Evolutionary conservation across 495 filamentous ascomycete species (phyloP), one percentile per base, ranked within the genome.

Genomic region (Mytilinidion resinicola): DNA sequence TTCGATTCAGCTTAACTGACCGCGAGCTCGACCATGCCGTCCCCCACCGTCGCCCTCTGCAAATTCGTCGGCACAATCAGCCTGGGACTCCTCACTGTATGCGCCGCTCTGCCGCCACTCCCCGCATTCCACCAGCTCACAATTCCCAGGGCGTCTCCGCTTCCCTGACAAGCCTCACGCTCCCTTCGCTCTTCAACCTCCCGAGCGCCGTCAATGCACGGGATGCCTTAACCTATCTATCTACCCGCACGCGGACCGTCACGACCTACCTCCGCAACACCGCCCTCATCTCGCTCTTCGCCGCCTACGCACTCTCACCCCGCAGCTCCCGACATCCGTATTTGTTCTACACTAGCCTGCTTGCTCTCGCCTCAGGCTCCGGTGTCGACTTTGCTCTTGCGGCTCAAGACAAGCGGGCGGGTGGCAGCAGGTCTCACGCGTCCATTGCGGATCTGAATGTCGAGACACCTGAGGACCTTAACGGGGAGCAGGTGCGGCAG

Each of bases 11-110:
- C 25, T 7, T 21, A 30, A 47, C 17, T 20, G 35, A 51, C 50
- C 42, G 37, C 62, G 21, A 50, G 25, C 25, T 51, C 20, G 9
- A 76, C 60, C 62, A 93, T 95, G 89, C 77, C 85, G 55, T 78
- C 82, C 58, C 77, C 76, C 54, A 82, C 79, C 65, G 76, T 95
- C 69, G 82, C 88, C 42, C 73, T 86, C 69, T 80, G 84, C 71
- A 96, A 96, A 73, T 96, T 96, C 72, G 85, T 95, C 56, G 91
- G 91, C 65, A 91, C 89, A 25, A 80, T 95, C 56, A 90, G 85
- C 51, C 79, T 96, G 34, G 91, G 91, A 56, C 80, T 96, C 19
- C 72, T 95, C 69, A 96, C 91, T 25, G 90, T 95, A 82, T 66
- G 81, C 75, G 48, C 33, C 25, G 44, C 36, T 21, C 38, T 37